These are phyloP conservation scores for Aspergillus sp. DNA, from an alignment of 2,329 filamentous ascomycete genomes.

Conservation along the genomic window DNA sequence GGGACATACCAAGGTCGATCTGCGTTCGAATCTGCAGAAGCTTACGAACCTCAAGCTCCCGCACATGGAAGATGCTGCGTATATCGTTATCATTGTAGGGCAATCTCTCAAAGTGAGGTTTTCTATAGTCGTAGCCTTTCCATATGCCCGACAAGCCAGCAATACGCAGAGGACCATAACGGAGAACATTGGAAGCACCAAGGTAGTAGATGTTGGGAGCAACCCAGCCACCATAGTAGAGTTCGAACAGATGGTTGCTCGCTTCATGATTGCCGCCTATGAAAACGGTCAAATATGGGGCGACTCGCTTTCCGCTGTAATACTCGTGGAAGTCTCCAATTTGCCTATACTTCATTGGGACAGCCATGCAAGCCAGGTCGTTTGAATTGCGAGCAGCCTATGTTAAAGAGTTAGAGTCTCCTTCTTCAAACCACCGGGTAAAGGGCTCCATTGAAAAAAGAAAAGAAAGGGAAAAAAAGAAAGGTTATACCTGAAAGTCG, in stretches of 20 bases:
- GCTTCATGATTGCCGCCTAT: slow-evolving; percentile 95
- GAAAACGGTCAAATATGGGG: slow-evolving; percentile 86
- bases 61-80: slow-evolving; percentile 77
- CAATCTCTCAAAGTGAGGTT: slow-evolving; percentile 73
- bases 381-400: slow-evolving; percentile 79
- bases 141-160: slow-evolving; percentile 89
- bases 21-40: slow-evolving; percentile 75
- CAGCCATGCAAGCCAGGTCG: slow-evolving; percentile 82
- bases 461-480: background rate
- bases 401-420: slow-evolving; percentile 1
- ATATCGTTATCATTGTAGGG: slow-evolving; percentile 73
- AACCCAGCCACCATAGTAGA: slow-evolving; percentile 95
- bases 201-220: slow-evolving; percentile 96
- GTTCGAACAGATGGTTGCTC: slow-evolving; percentile 78
- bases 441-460: slow-evolving; percentile 2
- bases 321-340: slow-evolving; percentile 93
- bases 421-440: no score
- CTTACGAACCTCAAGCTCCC: slow-evolving; percentile 86
- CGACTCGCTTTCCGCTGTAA: slow-evolving; percentile 68
- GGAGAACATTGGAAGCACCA: slow-evolving; percentile 81
- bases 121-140: slow-evolving; percentile 82
- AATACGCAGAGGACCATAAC: slow-evolving; percentile 75
- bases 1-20: slow-evolving; percentile 83
- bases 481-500: slow-evolving; percentile 67
- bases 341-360: slow-evolving; percentile 75